phyloP scores from a whole-genome alignment of 371 early-diverging fungal species.

The Haplosporangium sp. region DNA sequence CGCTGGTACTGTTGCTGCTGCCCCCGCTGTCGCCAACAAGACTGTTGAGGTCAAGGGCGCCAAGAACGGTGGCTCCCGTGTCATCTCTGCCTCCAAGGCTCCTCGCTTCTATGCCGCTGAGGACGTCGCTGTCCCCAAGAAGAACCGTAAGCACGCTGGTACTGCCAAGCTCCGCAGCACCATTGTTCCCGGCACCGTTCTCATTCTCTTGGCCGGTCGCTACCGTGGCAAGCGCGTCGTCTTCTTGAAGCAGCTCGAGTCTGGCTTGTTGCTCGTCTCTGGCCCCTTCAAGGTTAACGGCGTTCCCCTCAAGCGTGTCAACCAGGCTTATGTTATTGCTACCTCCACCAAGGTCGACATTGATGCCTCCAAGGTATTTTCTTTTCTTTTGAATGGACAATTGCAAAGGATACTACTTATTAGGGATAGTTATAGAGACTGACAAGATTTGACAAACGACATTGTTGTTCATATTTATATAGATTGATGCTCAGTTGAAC shows the following conservation, averaged over 20 bases:
- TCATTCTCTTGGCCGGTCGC: conserved; percentile 96
- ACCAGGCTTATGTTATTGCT: conserved; percentile 98
- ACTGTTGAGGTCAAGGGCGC: conserved; percentile 81
- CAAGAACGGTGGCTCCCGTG: conserved; percentile 87
- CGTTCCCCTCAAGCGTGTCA: conserved; percentile 97
- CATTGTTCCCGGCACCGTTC: conserved; percentile 98
- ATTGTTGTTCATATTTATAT: neutral
- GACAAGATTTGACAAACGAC: too few species aligned
- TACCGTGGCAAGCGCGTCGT: conserved; percentile 99
- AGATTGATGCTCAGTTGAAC: conserved; percentile 84
- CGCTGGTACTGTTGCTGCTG: conserved; percentile 66
- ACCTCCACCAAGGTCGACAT: conserved; percentile 97
- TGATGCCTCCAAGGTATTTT: conserved; percentile 73
- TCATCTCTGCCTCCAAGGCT: conserved; percentile 79
- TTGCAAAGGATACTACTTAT: neutral
- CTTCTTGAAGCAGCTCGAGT: conserved; percentile 95
- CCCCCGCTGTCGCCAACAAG: conserved; percentile 72
- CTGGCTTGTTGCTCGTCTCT: conserved; percentile 96
- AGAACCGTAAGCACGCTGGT: conserved; percentile 84
- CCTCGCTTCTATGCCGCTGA: conserved; percentile 91
- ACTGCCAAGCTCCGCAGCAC: conserved; percentile 82
- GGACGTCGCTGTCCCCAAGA: conserved; percentile 84
- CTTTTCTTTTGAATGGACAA: neutral
- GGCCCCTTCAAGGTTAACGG: conserved; percentile 99
- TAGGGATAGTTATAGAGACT: neutral